Base-by-base conservation (phyloP, 1,139 yeast species). In the Kodamaea fungicola region DNA sequence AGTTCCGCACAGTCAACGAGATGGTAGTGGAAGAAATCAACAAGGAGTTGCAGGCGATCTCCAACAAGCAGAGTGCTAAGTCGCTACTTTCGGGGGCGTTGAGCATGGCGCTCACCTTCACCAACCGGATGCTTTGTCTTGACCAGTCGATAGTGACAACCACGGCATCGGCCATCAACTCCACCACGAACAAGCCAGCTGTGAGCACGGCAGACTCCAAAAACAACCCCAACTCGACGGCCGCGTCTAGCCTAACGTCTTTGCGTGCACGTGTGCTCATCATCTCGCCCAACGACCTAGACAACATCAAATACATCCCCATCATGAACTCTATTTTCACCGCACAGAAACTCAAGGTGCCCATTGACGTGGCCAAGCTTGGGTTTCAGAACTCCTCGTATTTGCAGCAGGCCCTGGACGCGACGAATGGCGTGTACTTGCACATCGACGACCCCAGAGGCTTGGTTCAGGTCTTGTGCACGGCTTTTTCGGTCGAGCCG, bases 321-420 rank as follows among this genome's bases (percentile, higher is more conserved):
- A 81, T 89, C 33, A 94, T 94, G 98, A 94, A 94, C 60, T 76
- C 94, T 47, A 90, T 92, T 31, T 94, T 94, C 62, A 94, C 97
- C 0, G 96, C 98, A 1, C 97, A 92, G 50, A 89, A 89, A 59
- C 77, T 86, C 82, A 83, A 82, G 52, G 80, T 92, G 8, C 86
- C 96, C 2, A 81, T 92, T 10, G 97, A 94, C 58, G 89, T 90
- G 12, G 90, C 94, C 42, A 89, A 90, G 55, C 65, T 94, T 33
- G 92, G 92, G 2, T 67, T 70, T 10, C 76, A 50, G 30, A 62
- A 81, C 46, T 83, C 95, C 2, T 85, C 95, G 1, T 90, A 89
- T 53, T 62, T 94, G 40, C 98, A 94, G 55, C 98, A 94, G 57
- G 97, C 98, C 0, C 77, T 95, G 0, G 98, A 94, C 62, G 92